Evolutionary conservation across 192 early-diverging fungal species (phyloP).

Genomic region (Coemansia sp.): DNA sequence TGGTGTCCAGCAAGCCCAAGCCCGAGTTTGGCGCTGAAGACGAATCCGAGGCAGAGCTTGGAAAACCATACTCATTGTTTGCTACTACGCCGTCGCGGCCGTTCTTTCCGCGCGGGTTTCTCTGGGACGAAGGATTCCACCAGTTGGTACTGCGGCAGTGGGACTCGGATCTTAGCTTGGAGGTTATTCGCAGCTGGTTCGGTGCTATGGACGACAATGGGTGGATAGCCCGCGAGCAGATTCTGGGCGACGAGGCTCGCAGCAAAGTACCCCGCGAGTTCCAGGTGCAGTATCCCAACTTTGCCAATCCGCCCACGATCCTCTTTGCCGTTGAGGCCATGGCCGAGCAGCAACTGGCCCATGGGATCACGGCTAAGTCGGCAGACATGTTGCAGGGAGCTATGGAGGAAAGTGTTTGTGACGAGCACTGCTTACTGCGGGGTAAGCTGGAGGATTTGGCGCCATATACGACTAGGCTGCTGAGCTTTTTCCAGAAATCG

Average conservation of each 20-base stretch:
- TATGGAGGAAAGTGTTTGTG: background rate
- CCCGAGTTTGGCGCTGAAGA: conserved; percentile 58
- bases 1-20: conserved; percentile 54
- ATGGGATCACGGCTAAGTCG: background rate
- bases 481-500: conserved; percentile 76
- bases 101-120: conserved; percentile 95
- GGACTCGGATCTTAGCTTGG: conserved; percentile 85
- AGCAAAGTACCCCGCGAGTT: conserved; percentile 89
- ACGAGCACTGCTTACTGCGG: background rate
- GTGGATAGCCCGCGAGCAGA: conserved; percentile 95
- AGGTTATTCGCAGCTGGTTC: conserved; percentile 79
- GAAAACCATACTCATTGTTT: conserved; percentile 70
- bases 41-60: conserved; percentile 58
- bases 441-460: conserved; percentile 48
- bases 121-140: conserved; percentile 96
- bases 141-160: conserved; percentile 78
- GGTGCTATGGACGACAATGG: conserved; percentile 74
- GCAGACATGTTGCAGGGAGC: background rate
- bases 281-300: conserved; percentile 87
- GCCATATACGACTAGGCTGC: conserved; percentile 64
- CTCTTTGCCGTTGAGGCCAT: conserved; percentile 67
- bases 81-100: conserved; percentile 82
- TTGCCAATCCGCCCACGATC: conserved; percentile 90
- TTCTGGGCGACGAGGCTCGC: conserved; percentile 88
- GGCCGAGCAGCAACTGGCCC: background rate